Percentiles rank a stretch among this genome's conserved stretches.
These are phyloP conservation scores for Coprinellus aureogranulatus DNA, from an alignment of 768 basidiomycete species.

Conservation along the genomic window DNA sequence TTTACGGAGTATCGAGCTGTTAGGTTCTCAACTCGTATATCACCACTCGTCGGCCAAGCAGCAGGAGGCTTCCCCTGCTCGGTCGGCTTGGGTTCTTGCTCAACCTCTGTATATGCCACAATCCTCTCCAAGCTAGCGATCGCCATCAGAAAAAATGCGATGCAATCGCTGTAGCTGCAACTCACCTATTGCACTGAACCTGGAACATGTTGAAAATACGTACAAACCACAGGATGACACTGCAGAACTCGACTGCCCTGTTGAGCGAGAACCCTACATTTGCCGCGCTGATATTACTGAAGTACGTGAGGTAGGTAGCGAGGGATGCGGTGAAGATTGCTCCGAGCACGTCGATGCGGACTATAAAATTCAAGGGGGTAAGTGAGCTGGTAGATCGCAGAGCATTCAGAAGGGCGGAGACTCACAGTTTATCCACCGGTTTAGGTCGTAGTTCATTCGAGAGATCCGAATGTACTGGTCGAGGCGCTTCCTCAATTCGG, in stretches of 20 bases:
- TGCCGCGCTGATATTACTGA: constrained; percentile 31
- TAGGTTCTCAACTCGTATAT: constrained; percentile 48
- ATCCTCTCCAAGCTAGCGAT: constrained; percentile 15
- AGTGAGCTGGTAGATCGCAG: too few relatives aligned
- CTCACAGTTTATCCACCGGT: constrained; percentile 46
- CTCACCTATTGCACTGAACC: constrained; percentile 43
- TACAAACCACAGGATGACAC: constrained; percentile 52
- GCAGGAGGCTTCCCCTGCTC: constrained; percentile 43
- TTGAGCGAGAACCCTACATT: constrained; percentile 56
- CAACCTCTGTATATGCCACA: constrained; percentile 13
- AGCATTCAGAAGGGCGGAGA: too few relatives aligned
- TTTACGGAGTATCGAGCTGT: constrained; percentile 48
- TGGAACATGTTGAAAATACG: constrained; percentile 45
- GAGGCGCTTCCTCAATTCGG: constrained; percentile 48
- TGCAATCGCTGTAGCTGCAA: not conserved
- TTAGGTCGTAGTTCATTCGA: constrained; percentile 53
- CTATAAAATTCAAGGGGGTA: too few relatives aligned
- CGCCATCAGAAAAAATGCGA: too few relatives aligned
- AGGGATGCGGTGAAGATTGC: constrained; percentile 52
- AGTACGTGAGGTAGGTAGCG: constrained; percentile 54
- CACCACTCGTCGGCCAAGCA: constrained; percentile 57
- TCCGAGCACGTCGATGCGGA: constrained; percentile 61
- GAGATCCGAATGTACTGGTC: constrained; percentile 50
- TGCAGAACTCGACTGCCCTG: constrained; percentile 60
- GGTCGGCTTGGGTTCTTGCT: constrained; percentile 15